Base-by-base conservation (phyloP, 345 rosid species). In the Rhizophora mangle region DNA sequence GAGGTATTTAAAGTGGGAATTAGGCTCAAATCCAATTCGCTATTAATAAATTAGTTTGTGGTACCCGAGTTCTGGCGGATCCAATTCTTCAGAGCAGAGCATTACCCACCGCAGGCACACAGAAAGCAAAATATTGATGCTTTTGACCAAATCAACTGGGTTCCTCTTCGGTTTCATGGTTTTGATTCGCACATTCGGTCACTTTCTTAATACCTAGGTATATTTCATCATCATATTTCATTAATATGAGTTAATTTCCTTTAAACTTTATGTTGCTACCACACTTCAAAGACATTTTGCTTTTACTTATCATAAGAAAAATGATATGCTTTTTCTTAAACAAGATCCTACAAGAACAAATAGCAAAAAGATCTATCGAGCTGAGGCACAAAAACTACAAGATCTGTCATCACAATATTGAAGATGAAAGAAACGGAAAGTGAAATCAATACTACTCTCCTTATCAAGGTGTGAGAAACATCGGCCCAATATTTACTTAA, bases 61-160 rank as follows among this genome's bases (percentile, higher is more conserved):
- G 11, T 56, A 15, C 16, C 22, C 24, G 26, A 24, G 5, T 68
- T 55, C 69, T 65, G 82, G 72, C 76, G 53, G 71, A 83, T 80
- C 84, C 76, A 78, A 73, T 70, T 74, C 65, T 65, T 46, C 36
- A 73, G 59, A 31, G 27, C 36, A 73, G 59, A 31, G 27, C 74
- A 63, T 65, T 54, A 74, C 75, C 82, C 59, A 64, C 70, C 72
- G 65, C 53, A 65, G 34, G 26, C 8, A 21, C 21, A 49, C 10
- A n/a, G 13, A 20, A 10, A 53, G 9, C 6, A 60, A 26, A 61
- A 27, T 13, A 54, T 56, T 55, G 52, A 63, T 69, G 29, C 43
- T 47, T 36, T 47, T 36, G 26, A 71, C 49, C 16, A 13, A 13
- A 57, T 61, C 66, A 54, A 60, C 62, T 37, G 18, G 27, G 16